Conservation (phyloP, 257 asterid species). For the Capsicum chinense region DNA sequence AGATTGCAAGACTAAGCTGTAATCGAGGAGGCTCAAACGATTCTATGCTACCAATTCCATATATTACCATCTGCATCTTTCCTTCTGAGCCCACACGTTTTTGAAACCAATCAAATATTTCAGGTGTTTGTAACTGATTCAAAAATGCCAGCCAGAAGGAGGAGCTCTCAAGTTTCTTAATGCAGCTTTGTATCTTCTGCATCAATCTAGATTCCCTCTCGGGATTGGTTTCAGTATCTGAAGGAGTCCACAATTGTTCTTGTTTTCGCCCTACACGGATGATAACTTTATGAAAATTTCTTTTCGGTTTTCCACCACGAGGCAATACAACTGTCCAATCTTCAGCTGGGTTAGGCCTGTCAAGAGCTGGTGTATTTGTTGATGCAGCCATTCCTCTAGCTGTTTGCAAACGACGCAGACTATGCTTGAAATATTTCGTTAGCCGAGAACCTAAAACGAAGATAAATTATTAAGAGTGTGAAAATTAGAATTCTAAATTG, state of each 20-base stretch:
- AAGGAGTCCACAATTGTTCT: slow-evolving; percentile 64
- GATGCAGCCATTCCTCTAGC: slow-evolving; percentile 49
- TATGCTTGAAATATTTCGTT: background rate
- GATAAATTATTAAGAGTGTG: background rate
- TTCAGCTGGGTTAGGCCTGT: slow-evolving; percentile 43
- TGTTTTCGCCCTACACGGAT: slow-evolving; percentile 43
- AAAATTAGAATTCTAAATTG: background rate
- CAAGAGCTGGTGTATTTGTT: slow-evolving; percentile 33
- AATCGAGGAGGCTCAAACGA: slow-evolving; percentile 68
- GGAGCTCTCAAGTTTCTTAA: slow-evolving; percentile 57
- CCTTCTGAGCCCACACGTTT: slow-evolving; percentile 58
- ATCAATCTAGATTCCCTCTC: slow-evolving; percentile 62
- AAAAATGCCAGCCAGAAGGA: slow-evolving; percentile 50
- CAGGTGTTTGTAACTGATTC: slow-evolving; percentile 53
- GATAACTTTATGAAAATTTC: slow-evolving; percentile 33
- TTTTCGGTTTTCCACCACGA: slow-evolving; percentile 62
- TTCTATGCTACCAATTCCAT: slow-evolving; percentile 94
- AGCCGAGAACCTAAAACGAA: background rate
- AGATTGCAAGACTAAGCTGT: slow-evolving; percentile 76
- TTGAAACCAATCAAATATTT: slow-evolving; percentile 44
- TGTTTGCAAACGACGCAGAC: background rate
- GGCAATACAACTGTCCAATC: slow-evolving; percentile 81
- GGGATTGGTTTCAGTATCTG: slow-evolving; percentile 51
- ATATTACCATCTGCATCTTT: slow-evolving; percentile 73
- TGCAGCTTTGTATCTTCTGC: slow-evolving; percentile 59